phyloP scores from a whole-genome alignment of 2,329 filamentous ascomycete species.

The Botryotinia convoluta region DNA sequence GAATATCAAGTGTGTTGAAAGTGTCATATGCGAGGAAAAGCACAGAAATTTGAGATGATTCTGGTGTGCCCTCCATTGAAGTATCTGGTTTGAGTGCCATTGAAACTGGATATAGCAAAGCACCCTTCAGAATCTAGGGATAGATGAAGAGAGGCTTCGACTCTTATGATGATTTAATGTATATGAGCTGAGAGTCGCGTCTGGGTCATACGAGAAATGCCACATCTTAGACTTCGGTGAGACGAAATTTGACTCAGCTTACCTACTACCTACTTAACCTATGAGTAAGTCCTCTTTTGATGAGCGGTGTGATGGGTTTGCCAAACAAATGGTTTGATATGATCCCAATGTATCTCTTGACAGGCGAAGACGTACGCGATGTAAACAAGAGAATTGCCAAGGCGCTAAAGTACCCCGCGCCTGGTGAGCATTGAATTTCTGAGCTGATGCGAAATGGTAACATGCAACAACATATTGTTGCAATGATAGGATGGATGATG shows the following conservation, averaged over 20 bases:
- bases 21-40: constrained; percentile 19
- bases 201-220: not conserved
- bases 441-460: not conserved
- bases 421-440: not conserved
- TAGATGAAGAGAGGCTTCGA: not conserved
- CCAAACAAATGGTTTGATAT: not conserved
- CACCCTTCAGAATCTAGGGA: not conserved
- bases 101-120: not conserved
- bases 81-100: not conserved
- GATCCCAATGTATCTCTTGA: not conserved
- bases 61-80: constrained; percentile 2
- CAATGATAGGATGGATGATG: not conserved
- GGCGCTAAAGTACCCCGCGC: constrained; percentile 1
- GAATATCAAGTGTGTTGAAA: constrained; percentile 19
- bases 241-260: not conserved
- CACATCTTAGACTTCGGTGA: not conserved
- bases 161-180: not conserved
- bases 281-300: not conserved
- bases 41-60: constrained; percentile 7
- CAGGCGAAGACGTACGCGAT: not conserved
- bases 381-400: not conserved
- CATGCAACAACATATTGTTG: not conserved
- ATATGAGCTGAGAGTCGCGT: not conserved
- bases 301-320: not conserved
- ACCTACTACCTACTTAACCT: not conserved